Conservation (phyloP, 257 asterid species). For the Plantago major region DNA sequence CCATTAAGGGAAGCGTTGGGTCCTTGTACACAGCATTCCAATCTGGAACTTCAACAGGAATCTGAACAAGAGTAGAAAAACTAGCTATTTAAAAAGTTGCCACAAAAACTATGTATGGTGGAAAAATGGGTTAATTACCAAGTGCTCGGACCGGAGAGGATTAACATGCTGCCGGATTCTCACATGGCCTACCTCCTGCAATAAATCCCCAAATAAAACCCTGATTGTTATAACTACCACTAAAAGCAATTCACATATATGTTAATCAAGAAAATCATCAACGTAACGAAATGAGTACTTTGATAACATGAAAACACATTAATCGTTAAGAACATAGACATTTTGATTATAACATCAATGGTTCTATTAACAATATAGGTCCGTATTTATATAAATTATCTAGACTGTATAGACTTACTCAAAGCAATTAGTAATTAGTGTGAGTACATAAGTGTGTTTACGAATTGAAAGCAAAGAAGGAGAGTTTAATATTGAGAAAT, state of each 20-base stretch:
- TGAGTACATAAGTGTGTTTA: too few species aligned
- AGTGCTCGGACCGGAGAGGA: conserved; percentile 64
- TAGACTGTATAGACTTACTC: too few species aligned
- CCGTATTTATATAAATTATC: too few species aligned
- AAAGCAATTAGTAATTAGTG: background rate
- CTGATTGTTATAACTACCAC: too few species aligned
- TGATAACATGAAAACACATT: background rate
- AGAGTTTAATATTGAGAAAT: too few species aligned
- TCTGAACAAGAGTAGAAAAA: conserved; percentile 27
- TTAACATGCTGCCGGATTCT: conserved; percentile 93
- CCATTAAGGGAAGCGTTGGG: conserved; percentile 79
- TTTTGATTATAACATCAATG: background rate
- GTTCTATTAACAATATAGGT: background rate
- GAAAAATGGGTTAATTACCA: conserved; percentile 53
- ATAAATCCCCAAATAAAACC: conserved; percentile 5
- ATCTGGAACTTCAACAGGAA: conserved; percentile 75
- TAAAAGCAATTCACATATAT: background rate
- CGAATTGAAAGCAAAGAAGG: too few species aligned
- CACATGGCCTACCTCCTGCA: conserved; percentile 87
- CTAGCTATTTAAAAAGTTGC: background rate
- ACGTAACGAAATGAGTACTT: too few species aligned
- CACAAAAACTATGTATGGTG: too few species aligned
- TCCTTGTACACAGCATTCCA: conserved; percentile 72
- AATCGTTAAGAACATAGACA: background rate
- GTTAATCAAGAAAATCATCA: too few species aligned